These are phyloP conservation scores for Lophiostoma macrostomum DNA, from an alignment of 495 filamentous ascomycete species.

Conservation along the genomic window DNA sequence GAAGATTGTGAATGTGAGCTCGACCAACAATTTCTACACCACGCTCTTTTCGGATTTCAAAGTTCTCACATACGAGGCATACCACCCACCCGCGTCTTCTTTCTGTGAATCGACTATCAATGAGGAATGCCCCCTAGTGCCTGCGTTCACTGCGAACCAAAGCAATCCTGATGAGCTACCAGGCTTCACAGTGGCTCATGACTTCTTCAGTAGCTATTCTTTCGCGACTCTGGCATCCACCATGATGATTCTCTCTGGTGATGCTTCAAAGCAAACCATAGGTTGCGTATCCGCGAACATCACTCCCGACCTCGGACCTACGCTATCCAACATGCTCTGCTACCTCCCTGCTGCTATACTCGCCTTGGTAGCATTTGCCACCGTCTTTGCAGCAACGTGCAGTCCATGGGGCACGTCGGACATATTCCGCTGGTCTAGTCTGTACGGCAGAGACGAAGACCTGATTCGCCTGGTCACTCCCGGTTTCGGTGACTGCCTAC, in stretches of 20 bases:
- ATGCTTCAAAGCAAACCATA: conserved; percentile 56
- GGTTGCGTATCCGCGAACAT: conserved; percentile 77
- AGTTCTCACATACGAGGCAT: conserved; percentile 72
- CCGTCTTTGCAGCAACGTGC: conserved; percentile 75
- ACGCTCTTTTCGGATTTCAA: conserved; percentile 68
- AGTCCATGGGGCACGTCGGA: conserved; percentile 93
- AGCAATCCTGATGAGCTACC: conserved; percentile 55
- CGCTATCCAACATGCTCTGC: conserved; percentile 62
- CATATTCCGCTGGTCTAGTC: conserved; percentile 89
- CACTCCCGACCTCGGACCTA: conserved; percentile 72
- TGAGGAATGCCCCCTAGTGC: conserved; percentile 69
- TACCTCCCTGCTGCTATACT: conserved; percentile 78
- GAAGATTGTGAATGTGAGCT: conserved; percentile 66
- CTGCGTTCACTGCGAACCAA: conserved; percentile 58
- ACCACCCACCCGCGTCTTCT: conserved; percentile 42
- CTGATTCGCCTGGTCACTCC: conserved; percentile 89
- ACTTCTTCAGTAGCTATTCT: conserved; percentile 75
- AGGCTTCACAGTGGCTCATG: conserved; percentile 71
- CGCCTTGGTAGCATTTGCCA: conserved; percentile 74
- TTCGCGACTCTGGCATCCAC: conserved; percentile 76
- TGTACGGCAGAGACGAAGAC: conserved; percentile 92
- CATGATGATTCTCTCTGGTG: conserved; percentile 71
- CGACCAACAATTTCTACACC: conserved; percentile 56
- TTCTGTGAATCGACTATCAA: conserved; percentile 67
- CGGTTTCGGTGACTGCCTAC: conserved; percentile 93